Evolutionary conservation across 352 stramenopile species (phyloP), one percentile per base, ranked within the genome.

Genomic region (Phytophthora tentaculata): DNA sequence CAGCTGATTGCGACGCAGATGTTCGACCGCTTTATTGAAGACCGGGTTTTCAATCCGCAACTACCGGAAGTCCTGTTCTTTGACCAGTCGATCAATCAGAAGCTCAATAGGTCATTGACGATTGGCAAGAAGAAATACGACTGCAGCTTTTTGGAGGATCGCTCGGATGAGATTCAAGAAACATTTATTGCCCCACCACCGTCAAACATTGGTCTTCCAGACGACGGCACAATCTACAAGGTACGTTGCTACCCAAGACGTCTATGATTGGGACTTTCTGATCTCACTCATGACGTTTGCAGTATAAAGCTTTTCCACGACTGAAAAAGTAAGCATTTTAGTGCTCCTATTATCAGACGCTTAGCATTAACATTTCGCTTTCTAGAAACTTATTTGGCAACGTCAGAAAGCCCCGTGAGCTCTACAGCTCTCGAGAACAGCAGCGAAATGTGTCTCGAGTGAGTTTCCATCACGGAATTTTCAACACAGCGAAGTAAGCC

Each of bases 71-170:
- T 95, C 48, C 52, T 88, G 3, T 95, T 95, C 69, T 95, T 95
- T 51, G 87, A 95, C 47, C 84, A 93, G 62, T 93, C 87, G 9
- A 95, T 95, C 61, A 92, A 90, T 55, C 84, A 92, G 59, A 95
- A 95, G 64, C 82, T 93, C 47, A 95, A 95, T 55, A 84, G 86
- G 5, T 92, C 83, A 12, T 64, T 89, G 35, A 81, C 73, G 9
- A 82, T 93, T 32, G 83, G 83, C 3, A 94, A 92, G 61, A 92
- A 91, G 71, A 95, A 95, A 63, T 85, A 88, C 54, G 85, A 95
- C 60, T 91, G 84, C 67, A 88, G 77, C 49, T 95, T 95, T 61
- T 67, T 95, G n/a, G 85, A 92, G 20, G 83, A 94, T 56, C 76
- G 70, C 7, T 83, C 82, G 0, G 84, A 95, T 52, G 80, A 89